Conservation (phyloP, 2,329 filamentous ascomycete species). For the Alternaria sp. region DNA sequence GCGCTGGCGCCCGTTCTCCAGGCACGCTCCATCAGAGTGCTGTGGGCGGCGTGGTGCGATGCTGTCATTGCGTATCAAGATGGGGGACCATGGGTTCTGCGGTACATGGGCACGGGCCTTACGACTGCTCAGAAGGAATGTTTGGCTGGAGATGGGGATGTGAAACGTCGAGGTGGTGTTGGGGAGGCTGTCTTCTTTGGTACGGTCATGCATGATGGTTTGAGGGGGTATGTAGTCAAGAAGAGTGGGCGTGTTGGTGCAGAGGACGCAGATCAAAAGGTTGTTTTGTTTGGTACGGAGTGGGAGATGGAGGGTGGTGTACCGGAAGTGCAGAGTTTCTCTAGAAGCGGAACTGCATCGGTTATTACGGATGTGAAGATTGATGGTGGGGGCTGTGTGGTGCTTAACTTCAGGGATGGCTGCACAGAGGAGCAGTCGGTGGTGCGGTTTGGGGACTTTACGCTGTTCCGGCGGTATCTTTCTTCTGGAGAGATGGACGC, state of each 20-base stretch:
- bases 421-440: not conserved
- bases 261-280: not conserved
- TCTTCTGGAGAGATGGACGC: not conserved
- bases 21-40: constrained; percentile 22
- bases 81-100: constrained; percentile 7
- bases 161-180: not conserved
- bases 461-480: constrained; percentile 2
- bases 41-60: constrained; percentile 49
- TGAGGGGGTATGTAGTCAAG: constrained; percentile 27
- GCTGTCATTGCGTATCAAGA: constrained; percentile 18
- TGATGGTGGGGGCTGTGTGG: constrained; percentile 10
- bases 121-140: constrained; percentile 15
- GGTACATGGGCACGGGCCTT: constrained; percentile 36
- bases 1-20: constrained; percentile 6
- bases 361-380: constrained; percentile 22
- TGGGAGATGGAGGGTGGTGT: constrained; percentile 14
- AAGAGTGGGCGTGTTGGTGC: not conserved
- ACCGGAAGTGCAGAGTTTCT: constrained; percentile 7
- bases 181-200: constrained; percentile 31
- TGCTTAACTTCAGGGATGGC: constrained; percentile 4
- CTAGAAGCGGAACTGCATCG: not conserved
- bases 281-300: constrained; percentile 26
- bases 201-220: constrained; percentile 29
- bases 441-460: constrained; percentile 8
- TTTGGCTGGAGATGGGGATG: constrained; percentile 1